Percentiles rank a stretch among this genome's conserved stretches.
These are phyloP conservation scores for Thraustochytrium sp. DNA, from an alignment of 352 stramenopile genomes.

Conservation along the genomic window DNA sequence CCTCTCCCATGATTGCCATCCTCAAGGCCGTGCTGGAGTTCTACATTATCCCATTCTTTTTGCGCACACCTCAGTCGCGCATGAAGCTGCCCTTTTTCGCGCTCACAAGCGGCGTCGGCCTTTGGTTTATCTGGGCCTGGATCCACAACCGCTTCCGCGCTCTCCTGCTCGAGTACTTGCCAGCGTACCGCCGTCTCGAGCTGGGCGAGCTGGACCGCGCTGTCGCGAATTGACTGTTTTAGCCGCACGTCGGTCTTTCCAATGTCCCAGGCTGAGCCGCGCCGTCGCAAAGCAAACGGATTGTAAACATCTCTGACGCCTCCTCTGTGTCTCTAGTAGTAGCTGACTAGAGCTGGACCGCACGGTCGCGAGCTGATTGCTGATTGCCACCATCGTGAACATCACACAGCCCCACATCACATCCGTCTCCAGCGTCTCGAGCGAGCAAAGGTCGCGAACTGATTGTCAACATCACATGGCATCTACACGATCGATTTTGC, in stretches of 20 bases:
- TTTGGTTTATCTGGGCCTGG: background rate
- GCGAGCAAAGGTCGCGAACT: too few relatives aligned
- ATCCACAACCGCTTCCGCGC: background rate
- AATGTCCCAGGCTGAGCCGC: too few relatives aligned
- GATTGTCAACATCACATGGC: too few relatives aligned
- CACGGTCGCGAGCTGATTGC: too few relatives aligned
- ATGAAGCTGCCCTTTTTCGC: background rate
- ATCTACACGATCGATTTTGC: too few relatives aligned
- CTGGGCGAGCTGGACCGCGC: background rate
- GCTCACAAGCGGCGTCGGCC: background rate
- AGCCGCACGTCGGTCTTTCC: background rate
- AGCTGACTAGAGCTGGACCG: background rate
- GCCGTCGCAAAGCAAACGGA: too few relatives aligned
- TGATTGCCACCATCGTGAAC: too few relatives aligned
- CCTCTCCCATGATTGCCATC: background rate
- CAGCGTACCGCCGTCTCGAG: background rate
- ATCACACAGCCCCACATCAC: too few relatives aligned
- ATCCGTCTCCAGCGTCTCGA: too few relatives aligned
- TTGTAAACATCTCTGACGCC: background rate
- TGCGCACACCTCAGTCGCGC: background rate
- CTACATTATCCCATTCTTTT: constrained; percentile 16
- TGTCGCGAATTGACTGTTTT: background rate
- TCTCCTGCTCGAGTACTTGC: background rate
- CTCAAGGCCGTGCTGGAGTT: constrained; percentile 9
- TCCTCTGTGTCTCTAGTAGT: background rate